phyloP scores from a whole-genome alignment of 139 green algal genomes.

The Coelastrella sp. region DNA sequence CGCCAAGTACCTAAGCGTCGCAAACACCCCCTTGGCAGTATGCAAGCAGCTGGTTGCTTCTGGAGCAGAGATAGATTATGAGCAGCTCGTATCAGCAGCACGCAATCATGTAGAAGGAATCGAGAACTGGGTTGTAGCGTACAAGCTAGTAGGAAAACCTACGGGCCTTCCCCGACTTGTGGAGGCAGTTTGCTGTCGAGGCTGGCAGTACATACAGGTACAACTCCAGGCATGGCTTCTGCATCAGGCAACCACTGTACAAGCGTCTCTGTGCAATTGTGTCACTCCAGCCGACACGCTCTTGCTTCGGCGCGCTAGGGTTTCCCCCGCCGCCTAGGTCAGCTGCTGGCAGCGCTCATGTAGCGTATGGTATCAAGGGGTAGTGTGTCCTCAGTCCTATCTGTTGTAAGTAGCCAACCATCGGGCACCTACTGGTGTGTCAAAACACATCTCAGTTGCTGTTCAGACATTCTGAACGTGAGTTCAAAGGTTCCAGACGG shows the following conservation, averaged over 20 bases:
- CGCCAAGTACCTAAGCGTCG: background rate
- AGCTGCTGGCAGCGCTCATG: too few relatives aligned
- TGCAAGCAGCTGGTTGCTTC: background rate
- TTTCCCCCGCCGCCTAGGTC: too few relatives aligned
- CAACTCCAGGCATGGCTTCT: background rate
- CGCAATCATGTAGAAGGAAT: background rate
- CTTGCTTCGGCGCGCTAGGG: too few relatives aligned
- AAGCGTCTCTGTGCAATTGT: too few relatives aligned
- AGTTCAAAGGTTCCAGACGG: background rate
- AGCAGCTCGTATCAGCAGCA: background rate
- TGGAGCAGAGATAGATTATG: background rate
- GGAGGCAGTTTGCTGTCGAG: background rate
- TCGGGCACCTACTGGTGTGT: too few relatives aligned
- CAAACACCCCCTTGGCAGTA: background rate
- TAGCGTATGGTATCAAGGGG: too few relatives aligned
- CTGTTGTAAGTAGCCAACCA: too few relatives aligned
- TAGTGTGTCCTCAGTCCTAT: too few relatives aligned
- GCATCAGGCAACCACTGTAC: too few relatives aligned
- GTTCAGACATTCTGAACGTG: background rate
- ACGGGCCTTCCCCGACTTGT: background rate
- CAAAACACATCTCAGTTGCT: too few relatives aligned
- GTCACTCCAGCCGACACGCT: too few relatives aligned
- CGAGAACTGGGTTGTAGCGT: background rate
- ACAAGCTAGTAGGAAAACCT: background rate
- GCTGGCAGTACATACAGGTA: background rate